phyloP scores from a whole-genome alignment of 768 basidiomycete species.

The Psilocybe cyanescens region DNA sequence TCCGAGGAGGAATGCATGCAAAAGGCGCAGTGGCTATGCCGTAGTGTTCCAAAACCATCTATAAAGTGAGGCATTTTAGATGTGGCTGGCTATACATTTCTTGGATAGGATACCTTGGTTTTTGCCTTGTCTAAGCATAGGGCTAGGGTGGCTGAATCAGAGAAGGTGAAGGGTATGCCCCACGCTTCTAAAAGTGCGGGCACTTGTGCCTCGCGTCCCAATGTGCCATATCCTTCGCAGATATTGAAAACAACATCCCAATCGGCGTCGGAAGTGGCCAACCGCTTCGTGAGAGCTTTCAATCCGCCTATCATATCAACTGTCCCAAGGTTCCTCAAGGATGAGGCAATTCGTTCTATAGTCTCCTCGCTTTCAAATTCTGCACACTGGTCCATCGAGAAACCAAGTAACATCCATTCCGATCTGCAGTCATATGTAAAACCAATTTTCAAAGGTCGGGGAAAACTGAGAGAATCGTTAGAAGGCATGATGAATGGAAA shows the following conservation, averaged over 20 bases:
- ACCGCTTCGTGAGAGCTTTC: slow-evolving; percentile 17
- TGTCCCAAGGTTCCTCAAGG: slow-evolving; percentile 19
- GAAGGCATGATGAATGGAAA: slow-evolving; percentile 74
- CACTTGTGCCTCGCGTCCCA: slow-evolving; percentile 28
- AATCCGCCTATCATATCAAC: slow-evolving; percentile 26
- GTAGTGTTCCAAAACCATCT: slow-evolving; percentile 28
- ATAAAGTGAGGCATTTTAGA: neutral
- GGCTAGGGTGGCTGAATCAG: slow-evolving; percentile 26
- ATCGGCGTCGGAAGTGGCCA: slow-evolving; percentile 11
- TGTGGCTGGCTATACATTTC: neutral
- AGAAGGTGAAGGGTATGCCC: slow-evolving; percentile 27
- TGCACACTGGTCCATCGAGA: slow-evolving; percentile 20
- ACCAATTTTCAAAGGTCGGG: slow-evolving; percentile 15
- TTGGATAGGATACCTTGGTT: slow-evolving; percentile 21
- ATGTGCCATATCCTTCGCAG: slow-evolving; percentile 22
- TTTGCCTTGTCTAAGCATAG: slow-evolving; percentile 31
- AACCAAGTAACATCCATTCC: slow-evolving; percentile 20
- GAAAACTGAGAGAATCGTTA: slow-evolving; percentile 45
- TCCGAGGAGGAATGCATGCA: slow-evolving; percentile 20
- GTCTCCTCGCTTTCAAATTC: slow-evolving; percentile 24
- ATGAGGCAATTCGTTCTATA: slow-evolving; percentile 21
- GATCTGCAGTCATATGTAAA: slow-evolving; percentile 22
- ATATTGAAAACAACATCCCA: slow-evolving; percentile 32
- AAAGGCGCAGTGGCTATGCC: slow-evolving; percentile 26
- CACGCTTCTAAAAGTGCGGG: slow-evolving; percentile 28